These are phyloP conservation scores for Penicillium crystallinum DNA, from an alignment of 495 filamentous ascomycete species.

Conservation along the genomic window DNA sequence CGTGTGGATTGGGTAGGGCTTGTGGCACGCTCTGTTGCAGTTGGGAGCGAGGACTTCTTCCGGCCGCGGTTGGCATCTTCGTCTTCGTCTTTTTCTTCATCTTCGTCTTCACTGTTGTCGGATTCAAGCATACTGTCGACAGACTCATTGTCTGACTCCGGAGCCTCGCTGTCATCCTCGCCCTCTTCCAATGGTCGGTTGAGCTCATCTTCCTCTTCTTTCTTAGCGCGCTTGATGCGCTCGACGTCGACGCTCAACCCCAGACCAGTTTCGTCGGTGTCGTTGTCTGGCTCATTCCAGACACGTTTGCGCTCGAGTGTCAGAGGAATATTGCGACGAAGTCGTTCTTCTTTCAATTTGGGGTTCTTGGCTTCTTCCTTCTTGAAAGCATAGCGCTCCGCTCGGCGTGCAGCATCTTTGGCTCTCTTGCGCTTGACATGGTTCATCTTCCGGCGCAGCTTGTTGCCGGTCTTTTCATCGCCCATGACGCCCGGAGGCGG, in stretches of 20 bases:
- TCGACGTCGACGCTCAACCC: constrained; percentile 74
- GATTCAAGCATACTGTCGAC: constrained; percentile 65
- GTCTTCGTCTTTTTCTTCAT: constrained; percentile 39
- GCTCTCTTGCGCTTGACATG: constrained; percentile 75
- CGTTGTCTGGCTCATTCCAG: constrained; percentile 88
- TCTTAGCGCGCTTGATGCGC: constrained; percentile 64
- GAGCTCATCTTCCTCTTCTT: constrained; percentile 56
- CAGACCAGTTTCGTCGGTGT: constrained; percentile 53
- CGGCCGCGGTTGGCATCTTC: constrained; percentile 30
- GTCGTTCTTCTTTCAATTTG: constrained; percentile 61
- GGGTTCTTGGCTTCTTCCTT: constrained; percentile 83
- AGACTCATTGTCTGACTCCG: constrained; percentile 55
- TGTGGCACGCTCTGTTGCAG: constrained; percentile 50
- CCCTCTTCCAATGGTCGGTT: constrained; percentile 33
- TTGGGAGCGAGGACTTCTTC: constrained; percentile 35
- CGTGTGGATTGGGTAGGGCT: constrained; percentile 58
- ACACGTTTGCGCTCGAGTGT: constrained; percentile 86
- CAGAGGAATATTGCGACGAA: constrained; percentile 70
- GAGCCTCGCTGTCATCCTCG: constrained; percentile 37
- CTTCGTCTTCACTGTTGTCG: constrained; percentile 44
- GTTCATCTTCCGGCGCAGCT: constrained; percentile 64
- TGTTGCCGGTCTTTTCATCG: constrained; percentile 53
- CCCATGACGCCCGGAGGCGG: constrained; percentile 24
- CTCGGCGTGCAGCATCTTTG: constrained; percentile 64
- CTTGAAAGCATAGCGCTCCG: constrained; percentile 69